Conservation (phyloP, 768 basidiomycete genomes). For the Crepidotus variabilis region DNA sequence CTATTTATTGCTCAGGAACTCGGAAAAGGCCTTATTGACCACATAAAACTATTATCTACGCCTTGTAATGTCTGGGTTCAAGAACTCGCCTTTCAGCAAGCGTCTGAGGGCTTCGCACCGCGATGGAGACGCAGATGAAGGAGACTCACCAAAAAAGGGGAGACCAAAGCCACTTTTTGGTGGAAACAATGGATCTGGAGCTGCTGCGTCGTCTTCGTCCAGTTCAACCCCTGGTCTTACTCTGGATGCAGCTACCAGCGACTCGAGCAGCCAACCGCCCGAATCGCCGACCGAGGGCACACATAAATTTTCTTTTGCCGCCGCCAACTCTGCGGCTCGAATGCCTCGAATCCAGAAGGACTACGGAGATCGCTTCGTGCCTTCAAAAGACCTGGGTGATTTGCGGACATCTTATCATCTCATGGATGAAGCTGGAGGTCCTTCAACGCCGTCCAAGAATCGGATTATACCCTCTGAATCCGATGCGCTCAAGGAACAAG, state of each 20-base stretch:
- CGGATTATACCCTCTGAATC: constrained; percentile 65
- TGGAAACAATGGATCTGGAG: constrained; percentile 19
- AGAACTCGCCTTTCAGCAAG: constrained; percentile 84
- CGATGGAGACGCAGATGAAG: constrained; percentile 51
- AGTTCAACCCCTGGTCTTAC: constrained; percentile 55
- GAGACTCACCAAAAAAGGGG: constrained; percentile 23
- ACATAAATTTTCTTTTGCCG: constrained; percentile 4
- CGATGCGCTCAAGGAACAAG: constrained; percentile 84
- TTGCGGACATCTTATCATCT: constrained; percentile 67
- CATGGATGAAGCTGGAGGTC: constrained; percentile 45
- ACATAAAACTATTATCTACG: background rate
- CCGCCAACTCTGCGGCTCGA: background rate
- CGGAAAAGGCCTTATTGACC: background rate
- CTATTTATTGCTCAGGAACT: background rate
- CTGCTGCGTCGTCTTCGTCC: constrained; percentile 30
- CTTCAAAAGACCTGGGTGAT: constrained; percentile 58
- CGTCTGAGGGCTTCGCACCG: constrained; percentile 71
- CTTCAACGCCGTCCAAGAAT: constrained; percentile 56
- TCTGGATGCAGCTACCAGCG: constrained; percentile 50
- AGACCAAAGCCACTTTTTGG: constrained; percentile 41
- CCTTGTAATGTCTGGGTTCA: constrained; percentile 62
- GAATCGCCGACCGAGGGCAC: constrained; percentile 32
- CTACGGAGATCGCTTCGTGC: constrained; percentile 68
- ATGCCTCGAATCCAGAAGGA: constrained; percentile 32
- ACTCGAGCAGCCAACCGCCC: constrained; percentile 43